These are phyloP conservation scores for Mycena sp. DNA, from an alignment of 1,284 basidiomycete genomes.

Conservation along the genomic window DNA sequence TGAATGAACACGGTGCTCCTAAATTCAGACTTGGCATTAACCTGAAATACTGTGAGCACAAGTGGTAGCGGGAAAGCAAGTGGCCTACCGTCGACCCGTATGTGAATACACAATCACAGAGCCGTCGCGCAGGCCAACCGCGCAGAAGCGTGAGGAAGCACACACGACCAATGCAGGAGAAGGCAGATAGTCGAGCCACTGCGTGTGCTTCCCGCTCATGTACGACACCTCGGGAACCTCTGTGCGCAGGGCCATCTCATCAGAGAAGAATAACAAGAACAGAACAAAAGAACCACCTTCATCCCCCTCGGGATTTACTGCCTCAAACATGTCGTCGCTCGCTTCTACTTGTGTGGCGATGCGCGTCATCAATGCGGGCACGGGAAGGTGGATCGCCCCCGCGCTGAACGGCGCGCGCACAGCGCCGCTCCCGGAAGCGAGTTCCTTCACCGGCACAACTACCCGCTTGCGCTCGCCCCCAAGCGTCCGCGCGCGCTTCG, in stretches of 20 bases:
- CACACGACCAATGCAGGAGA: conserved; percentile 75
- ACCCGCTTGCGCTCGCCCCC: conserved; percentile 68
- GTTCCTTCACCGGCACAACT: conserved; percentile 27
- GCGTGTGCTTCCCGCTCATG: conserved; percentile 71
- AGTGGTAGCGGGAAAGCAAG: conserved; percentile 16
- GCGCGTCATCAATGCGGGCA: conserved; percentile 69
- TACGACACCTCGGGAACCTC: conserved; percentile 78
- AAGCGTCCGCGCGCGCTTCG: conserved; percentile 67
- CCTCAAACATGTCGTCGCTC: conserved; percentile 79
- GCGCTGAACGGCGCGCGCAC: conserved; percentile 32
- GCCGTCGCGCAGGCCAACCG: conserved; percentile 83
- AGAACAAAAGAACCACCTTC: conserved; percentile 55
- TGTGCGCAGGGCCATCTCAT: conserved; percentile 41
- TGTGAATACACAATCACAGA: conserved; percentile 83
- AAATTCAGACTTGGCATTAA: conserved; percentile 80
- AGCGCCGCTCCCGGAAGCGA: conserved; percentile 17
- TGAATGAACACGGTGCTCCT: conserved; percentile 75
- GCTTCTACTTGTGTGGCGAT: conserved; percentile 71
- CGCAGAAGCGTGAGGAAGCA: conserved; percentile 76
- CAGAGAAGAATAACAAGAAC: conserved; percentile 21
- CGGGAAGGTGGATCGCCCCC: conserved; percentile 48
- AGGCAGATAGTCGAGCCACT: conserved; percentile 91
- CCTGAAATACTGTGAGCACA: conserved; percentile 51
- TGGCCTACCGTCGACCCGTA: conserved; percentile 78
- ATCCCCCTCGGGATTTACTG: conserved; percentile 75